Conservation (phyloP, 2,329 filamentous ascomycete genomes). For the Aspergillus novoparasiticus region DNA sequence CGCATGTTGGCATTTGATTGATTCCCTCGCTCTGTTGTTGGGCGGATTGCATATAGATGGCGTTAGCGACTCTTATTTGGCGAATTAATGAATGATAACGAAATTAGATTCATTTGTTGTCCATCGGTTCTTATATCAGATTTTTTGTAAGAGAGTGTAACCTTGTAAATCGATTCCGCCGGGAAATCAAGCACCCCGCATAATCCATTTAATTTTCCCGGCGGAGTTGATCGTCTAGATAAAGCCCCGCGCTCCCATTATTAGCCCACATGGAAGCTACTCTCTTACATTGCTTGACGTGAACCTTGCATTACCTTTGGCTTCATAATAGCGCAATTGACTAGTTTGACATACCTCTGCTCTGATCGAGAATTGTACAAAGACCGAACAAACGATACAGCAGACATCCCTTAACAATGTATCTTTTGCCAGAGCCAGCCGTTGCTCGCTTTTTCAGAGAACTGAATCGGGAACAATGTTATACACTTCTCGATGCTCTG, state of each 20-base stretch:
- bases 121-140: neutral
- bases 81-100: slow-evolving; percentile 22
- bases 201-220: neutral
- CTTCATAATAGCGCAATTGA: neutral
- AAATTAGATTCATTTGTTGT: slow-evolving; percentile 5
- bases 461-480: slow-evolving; percentile 36
- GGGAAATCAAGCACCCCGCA: neutral
- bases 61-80: slow-evolving; percentile 18
- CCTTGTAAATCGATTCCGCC: neutral
- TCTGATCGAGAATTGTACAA: neutral
- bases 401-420: slow-evolving; percentile 27
- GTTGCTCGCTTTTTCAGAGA: slow-evolving; percentile 37
- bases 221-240: neutral
- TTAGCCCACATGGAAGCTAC: neutral
- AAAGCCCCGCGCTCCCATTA: neutral
- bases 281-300: neutral
- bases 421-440: slow-evolving; percentile 37
- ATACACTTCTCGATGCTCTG: slow-evolving; percentile 39
- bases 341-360: neutral
- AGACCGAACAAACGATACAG: neutral
- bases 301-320: neutral
- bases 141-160: neutral
- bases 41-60: slow-evolving; percentile 32
- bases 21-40: slow-evolving; percentile 21
- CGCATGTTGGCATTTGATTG: slow-evolving; percentile 17